Evolutionary conservation across 2,329 filamentous ascomycete species (phyloP).

Genomic region (Graphiopsis chlorocephala): DNA sequence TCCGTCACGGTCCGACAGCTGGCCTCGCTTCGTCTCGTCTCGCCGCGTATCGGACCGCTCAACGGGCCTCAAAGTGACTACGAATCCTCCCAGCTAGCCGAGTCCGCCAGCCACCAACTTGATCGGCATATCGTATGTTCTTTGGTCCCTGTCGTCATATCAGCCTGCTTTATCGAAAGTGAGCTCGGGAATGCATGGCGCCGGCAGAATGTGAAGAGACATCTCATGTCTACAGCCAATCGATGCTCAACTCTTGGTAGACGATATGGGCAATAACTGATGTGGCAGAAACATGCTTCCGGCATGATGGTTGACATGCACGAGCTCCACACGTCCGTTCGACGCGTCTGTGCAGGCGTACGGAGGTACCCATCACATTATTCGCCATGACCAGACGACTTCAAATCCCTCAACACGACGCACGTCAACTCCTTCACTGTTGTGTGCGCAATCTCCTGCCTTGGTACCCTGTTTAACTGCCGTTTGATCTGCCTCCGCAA

Average conservation of each 20-base stretch:
- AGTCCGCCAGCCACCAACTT: neutral
- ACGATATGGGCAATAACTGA: neutral
- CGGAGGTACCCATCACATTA: neutral
- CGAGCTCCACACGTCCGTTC: neutral
- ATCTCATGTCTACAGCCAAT: neutral
- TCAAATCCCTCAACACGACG: constrained; percentile 4
- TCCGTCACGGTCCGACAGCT: constrained; percentile 7
- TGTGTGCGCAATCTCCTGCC: constrained; percentile 1
- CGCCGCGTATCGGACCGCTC: neutral
- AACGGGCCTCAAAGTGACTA: neutral
- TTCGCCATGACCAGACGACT: neutral
- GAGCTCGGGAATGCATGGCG: neutral
- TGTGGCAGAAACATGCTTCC: neutral
- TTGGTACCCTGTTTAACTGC: neutral
- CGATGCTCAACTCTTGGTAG: neutral
- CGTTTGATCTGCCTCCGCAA: constrained; percentile 4
- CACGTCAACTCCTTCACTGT: constrained; percentile 4
- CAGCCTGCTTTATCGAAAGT: neutral
- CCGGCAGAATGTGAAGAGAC: neutral
- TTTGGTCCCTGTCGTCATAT: neutral
- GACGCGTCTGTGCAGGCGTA: neutral
- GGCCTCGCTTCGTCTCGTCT: too few species aligned
- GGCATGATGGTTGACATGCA: neutral
- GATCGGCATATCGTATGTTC: neutral
- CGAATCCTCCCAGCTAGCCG: neutral